Percentiles rank a stretch among this genome's conserved stretches.
phyloP scores from a whole-genome alignment of 2,329 filamentous ascomycete genomes.

The Phymatotrichopsis omnivora region DNA sequence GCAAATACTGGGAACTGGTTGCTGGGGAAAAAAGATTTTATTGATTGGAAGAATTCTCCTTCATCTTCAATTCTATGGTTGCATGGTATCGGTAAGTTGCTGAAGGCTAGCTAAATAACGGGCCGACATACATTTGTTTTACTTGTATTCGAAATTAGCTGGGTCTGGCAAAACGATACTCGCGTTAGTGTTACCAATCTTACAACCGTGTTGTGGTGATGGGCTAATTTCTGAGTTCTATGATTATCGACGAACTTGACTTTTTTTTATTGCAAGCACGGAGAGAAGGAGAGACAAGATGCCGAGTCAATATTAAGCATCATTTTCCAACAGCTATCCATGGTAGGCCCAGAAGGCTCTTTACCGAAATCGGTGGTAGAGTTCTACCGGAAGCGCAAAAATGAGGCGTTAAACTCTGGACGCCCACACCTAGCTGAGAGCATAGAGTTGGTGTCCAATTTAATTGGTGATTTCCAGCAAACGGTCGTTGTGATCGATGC shows the following conservation, averaged over 20 bases:
- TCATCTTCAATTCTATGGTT: constrained; percentile 29
- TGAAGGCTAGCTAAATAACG: too few relatives aligned
- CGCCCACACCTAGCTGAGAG: constrained; percentile 22
- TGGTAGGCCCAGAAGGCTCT: too few relatives aligned
- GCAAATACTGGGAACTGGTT: constrained; percentile 31
- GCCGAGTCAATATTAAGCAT: constrained; percentile 33
- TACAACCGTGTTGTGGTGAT: too few relatives aligned
- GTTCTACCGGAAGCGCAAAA: constrained; percentile 3
- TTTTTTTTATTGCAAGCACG: constrained; percentile 35
- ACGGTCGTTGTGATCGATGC: constrained; percentile 18
- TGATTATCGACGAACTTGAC: constrained; percentile 31
- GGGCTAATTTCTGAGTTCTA: neutral
- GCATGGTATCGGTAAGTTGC: constrained; percentile 30
- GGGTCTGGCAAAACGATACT: constrained; percentile 32
- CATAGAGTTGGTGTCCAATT: constrained; percentile 25
- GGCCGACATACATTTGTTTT: too few relatives aligned
- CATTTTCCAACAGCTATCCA: constrained; percentile 25
- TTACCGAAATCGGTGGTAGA: too few relatives aligned
- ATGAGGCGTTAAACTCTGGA: constrained; percentile 19
- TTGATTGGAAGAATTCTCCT: constrained; percentile 25
- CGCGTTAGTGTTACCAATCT: constrained; percentile 33
- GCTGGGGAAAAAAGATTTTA: constrained; percentile 16
- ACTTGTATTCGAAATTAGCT: constrained; percentile 27
- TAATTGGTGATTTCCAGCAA: constrained; percentile 27
- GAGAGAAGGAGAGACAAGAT: constrained; percentile 28